These are phyloP conservation scores for Coffea canephora DNA, from an alignment of 257 asterid genomes.

Conservation along the genomic window DNA sequence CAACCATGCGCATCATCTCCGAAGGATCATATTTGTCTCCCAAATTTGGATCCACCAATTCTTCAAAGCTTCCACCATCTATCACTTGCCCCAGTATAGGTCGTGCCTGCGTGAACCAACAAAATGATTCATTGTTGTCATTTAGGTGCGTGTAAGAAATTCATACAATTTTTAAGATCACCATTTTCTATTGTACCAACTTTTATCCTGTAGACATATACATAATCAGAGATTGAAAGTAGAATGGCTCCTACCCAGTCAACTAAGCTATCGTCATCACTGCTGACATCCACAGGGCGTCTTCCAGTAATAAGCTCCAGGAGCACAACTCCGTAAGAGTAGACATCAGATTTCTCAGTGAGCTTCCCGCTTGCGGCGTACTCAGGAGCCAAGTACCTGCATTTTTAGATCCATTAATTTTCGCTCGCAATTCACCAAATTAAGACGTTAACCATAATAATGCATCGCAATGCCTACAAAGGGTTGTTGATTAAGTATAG, in stretches of 20 bases:
- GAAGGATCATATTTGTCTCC: constrained; percentile 56
- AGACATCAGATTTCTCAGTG: constrained; percentile 85
- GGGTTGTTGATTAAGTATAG: not conserved
- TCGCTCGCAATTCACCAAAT: not conserved
- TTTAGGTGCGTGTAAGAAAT: not conserved
- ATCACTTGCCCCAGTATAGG: constrained; percentile 48
- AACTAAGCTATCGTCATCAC: constrained; percentile 69
- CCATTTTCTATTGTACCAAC: not conserved
- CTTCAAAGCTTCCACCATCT: constrained; percentile 63
- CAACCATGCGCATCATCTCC: constrained; percentile 76
- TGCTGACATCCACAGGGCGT: constrained; percentile 54
- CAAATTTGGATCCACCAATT: constrained; percentile 64
- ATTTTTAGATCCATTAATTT: not conserved
- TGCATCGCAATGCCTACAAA: too few species aligned
- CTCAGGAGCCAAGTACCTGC: constrained; percentile 87
- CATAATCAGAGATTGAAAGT: not conserved
- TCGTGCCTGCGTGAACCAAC: constrained; percentile 50
- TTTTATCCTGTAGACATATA: not conserved
- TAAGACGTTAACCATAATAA: not conserved
- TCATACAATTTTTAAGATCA: not conserved
- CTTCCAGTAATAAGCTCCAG: constrained; percentile 81
- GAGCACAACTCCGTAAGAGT: constrained; percentile 79
- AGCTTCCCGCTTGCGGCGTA: constrained; percentile 92
- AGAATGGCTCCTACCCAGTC: constrained; percentile 52
- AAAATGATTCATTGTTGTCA: not conserved